Conservation (phyloP, 2,329 filamentous ascomycete species). For the Aureobasidium sp. region DNA sequence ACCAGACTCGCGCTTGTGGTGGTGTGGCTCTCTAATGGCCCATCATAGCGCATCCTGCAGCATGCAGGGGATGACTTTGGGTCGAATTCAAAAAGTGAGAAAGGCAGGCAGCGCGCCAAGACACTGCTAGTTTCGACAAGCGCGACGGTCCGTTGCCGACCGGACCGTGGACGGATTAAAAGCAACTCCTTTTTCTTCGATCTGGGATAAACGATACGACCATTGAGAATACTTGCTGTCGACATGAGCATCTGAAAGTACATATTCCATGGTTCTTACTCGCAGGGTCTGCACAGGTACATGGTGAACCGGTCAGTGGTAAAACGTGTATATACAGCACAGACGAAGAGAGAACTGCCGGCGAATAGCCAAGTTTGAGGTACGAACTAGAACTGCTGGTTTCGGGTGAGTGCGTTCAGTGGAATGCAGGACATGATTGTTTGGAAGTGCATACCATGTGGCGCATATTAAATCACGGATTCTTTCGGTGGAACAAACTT, state of each 20-base stretch:
- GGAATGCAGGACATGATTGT: background rate
- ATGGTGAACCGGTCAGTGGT: no score
- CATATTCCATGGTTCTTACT: background rate
- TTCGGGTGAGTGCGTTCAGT: background rate
- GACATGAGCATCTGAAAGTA: background rate
- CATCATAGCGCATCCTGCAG: background rate
- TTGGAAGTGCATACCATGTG: constrained; percentile 3
- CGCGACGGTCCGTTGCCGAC: background rate
- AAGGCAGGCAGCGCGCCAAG: background rate
- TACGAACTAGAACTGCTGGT: background rate
- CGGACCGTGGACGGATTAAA: background rate
- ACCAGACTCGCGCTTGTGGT: background rate
- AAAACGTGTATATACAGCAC: background rate
- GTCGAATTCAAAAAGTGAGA: background rate
- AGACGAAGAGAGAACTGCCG: background rate
- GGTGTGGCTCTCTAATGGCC: background rate
- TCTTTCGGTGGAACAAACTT: background rate
- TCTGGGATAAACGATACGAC: background rate
- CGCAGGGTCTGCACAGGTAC: no score
- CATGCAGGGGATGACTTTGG: constrained; percentile 10
- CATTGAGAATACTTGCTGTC: no score
- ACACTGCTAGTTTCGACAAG: background rate
- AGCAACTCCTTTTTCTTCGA: background rate
- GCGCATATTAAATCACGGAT: background rate
- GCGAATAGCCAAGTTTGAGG: background rate